Base-by-base conservation (phyloP, 2,329 filamentous ascomycete genomes). In the Phyllachora maydis region DNA sequence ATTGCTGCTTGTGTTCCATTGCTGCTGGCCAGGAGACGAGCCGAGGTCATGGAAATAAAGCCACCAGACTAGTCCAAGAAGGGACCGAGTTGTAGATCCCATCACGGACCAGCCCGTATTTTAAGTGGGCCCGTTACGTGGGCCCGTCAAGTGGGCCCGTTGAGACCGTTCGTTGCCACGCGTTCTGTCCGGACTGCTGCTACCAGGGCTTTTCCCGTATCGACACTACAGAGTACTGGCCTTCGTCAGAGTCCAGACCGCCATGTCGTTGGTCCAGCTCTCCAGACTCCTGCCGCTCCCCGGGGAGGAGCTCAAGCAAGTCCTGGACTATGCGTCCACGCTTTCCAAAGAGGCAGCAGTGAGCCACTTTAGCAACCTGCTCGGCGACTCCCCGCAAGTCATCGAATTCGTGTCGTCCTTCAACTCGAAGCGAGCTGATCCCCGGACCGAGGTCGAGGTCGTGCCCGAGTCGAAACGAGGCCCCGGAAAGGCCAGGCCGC, bases 341-440 rank as follows among this genome's bases (percentile, higher is more conserved):
- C 59, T 95, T 6, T 69, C 81, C 11, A 82, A 75, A 40, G 51
- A 68, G 24, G 76, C 74, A 32, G 77, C 79, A 9, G 81, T 69
- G 23, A 71, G 82, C 19, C 81, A 95, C 46, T 73, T 98, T 30
- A 75, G 71, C 44, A 81, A 88, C 40, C 56, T 98, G 25, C 63
- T 98, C 0, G 88, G 85, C 23, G 81, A 91, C 43, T 82, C 77
- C 5, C 66, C 82, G 2, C 69, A 75, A 35, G 63, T 56, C 19
- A 52, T 82, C 30, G 73, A 82, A 36, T 88, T 81, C 42, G 71
- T 83, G 32, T 67, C 78, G 1, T 72, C 70, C 11, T 85, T 85
- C 43, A 95, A 92, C 42, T 64, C 71, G 3, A 65, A 55, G 11
- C 50, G 66, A 23, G 47, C 56, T 33, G 54, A 54, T 11, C 53